Evolutionary conservation across 2,329 filamentous ascomycete species (phyloP).

Genomic region (Calonectria crousiana): DNA sequence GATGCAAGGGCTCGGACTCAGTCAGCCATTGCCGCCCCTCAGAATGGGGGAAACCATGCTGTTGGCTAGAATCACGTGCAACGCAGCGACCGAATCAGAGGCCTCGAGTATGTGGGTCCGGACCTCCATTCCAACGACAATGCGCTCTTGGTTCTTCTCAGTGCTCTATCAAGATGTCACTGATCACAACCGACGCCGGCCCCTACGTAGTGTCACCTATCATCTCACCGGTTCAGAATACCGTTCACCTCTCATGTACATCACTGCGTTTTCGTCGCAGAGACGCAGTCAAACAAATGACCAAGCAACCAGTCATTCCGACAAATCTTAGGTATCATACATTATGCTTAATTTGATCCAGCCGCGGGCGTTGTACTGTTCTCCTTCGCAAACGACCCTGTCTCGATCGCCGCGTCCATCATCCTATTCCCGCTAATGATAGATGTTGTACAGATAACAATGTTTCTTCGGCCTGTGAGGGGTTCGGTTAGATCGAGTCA

Average conservation of each 20-base stretch:
- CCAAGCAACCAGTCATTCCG: slow-evolving; percentile 22
- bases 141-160: background rate
- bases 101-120: slow-evolving; percentile 34
- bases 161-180: slow-evolving; percentile 12
- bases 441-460: slow-evolving; percentile 93
- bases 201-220: background rate
- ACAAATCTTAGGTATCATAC: slow-evolving; percentile 32
- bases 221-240: background rate
- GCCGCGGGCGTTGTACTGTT: slow-evolving; percentile 33
- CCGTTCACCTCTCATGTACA: background rate
- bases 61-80: slow-evolving; percentile 41
- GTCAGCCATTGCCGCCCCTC: slow-evolving; percentile 46
- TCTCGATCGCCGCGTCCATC: slow-evolving; percentile 88
- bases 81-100: slow-evolving; percentile 38
- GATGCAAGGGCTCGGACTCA: slow-evolving; percentile 38
- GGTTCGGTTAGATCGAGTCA: slow-evolving; percentile 27
- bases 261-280: slow-evolving; percentile 12
- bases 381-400: slow-evolving; percentile 68
- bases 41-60: slow-evolving; percentile 41
- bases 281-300: slow-evolving; percentile 23
- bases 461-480: slow-evolving; percentile 76
- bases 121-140: slow-evolving; percentile 24
- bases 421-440: slow-evolving; percentile 91
- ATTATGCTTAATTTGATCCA: slow-evolving; percentile 28
- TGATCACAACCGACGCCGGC: background rate